Base-by-base conservation (phyloP, 2,329 filamentous ascomycete species). In the Verticillium zaregamsianum region DNA sequence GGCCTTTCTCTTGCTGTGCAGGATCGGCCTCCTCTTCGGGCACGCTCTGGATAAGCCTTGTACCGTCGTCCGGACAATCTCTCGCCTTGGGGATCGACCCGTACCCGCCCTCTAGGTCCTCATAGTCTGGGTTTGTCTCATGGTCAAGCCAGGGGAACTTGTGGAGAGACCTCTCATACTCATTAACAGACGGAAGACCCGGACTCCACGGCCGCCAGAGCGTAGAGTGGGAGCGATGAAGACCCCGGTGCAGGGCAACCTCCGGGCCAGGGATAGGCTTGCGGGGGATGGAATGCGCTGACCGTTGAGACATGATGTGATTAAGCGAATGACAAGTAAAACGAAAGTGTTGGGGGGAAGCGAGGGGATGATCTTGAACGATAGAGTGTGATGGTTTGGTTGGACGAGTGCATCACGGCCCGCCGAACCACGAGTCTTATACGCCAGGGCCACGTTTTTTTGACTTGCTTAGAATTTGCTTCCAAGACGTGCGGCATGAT, bases 181-280 rank as follows among this genome's bases (percentile, higher is more conserved):
- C 68, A 8, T 59, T 62, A n/a, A 69, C 59, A 12, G 64, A 62
- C 49, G 64, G 58, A 1, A 66, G 65, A 5, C 68, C 60, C 0
- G 70, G 67, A 28, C 66, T 72, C 71, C 71, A 73, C 8, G 67
- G 63, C 12, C 71, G 61, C 71, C 71, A 72, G 5, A 72, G 49
- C 2, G 70, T 71, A 1, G 70, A 72, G 45, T 61, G 65, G 3
- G 71, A 73, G 20, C 61, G 33, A 2, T 59, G 61, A 9, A 65
- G 60, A 17, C 55, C 49, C 11, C 59, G 57, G 32, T 49, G 57
- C 25, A 62, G 39, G 17, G 37, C 28, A 5, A 37, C 31, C 23
- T 60, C 61, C 9, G 58, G 56, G 40, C 54, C 49, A 33, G 64
- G 40, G 1, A 60, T 37, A 2, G 62, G 65, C 59, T 58, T 65